phyloP scores from a whole-genome alignment of 495 filamentous ascomycete genomes.

The Penicillium desertorum region DNA sequence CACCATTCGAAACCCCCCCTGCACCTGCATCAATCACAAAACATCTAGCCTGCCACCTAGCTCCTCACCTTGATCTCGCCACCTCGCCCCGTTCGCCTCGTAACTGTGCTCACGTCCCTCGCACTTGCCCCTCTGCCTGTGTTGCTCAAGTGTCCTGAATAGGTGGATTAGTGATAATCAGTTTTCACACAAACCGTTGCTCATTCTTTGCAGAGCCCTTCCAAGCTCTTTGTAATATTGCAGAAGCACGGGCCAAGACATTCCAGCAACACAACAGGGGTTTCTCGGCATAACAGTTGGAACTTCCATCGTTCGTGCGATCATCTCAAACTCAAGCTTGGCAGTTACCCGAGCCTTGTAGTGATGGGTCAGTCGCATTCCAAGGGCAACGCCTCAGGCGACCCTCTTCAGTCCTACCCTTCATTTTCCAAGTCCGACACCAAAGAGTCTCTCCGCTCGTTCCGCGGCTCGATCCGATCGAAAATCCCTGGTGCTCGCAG shows the following conservation, averaged over 20 bases:
- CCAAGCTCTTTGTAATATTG: conserved; percentile 27
- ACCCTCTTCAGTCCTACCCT: conserved; percentile 73
- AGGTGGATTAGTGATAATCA: background rate
- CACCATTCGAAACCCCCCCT: conserved; percentile 9
- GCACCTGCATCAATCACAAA: background rate
- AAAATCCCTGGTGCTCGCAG: conserved; percentile 69
- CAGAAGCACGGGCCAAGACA: conserved; percentile 37
- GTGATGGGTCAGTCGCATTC: conserved; percentile 92
- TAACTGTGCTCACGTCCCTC: background rate
- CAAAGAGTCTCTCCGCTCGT: conserved; percentile 86
- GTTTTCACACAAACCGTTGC: conserved; percentile 12
- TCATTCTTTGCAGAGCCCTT: conserved; percentile 13
- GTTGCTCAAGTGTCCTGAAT: background rate
- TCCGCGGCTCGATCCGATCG: conserved; percentile 69
- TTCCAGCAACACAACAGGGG: conserved; percentile 34
- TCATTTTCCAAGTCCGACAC: conserved; percentile 94
- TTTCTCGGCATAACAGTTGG: conserved; percentile 28
- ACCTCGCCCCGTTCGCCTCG: background rate
- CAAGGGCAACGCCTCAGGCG: conserved; percentile 63
- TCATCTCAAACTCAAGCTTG: conserved; percentile 33
- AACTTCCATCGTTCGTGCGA: conserved; percentile 31
- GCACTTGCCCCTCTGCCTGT: background rate
- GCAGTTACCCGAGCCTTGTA: conserved; percentile 39
- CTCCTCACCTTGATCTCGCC: background rate
- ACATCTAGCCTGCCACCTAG: background rate